phyloP scores from a whole-genome alignment of 2,329 filamentous ascomycete species.

The Colletotrichum zoysiae region DNA sequence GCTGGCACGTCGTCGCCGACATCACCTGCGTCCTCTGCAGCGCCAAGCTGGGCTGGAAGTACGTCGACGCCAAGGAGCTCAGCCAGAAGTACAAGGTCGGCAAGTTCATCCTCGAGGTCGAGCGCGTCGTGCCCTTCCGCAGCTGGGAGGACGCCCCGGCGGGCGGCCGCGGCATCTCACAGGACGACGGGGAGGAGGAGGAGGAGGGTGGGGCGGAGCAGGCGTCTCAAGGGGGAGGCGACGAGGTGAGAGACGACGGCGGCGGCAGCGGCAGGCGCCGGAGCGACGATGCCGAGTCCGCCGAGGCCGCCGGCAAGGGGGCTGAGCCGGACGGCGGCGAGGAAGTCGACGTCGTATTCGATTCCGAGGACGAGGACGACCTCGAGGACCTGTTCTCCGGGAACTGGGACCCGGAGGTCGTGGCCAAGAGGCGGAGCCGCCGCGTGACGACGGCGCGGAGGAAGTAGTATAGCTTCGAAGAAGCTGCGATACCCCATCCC shows the following conservation, averaged over 20 bases:
- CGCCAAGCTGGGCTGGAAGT: slow-evolving; percentile 75
- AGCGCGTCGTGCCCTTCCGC: slow-evolving; percentile 64
- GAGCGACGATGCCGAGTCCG: slow-evolving; percentile 32
- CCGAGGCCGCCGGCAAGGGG: slow-evolving; percentile 8
- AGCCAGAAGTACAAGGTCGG: slow-evolving; percentile 76
- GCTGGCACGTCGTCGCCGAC: slow-evolving; percentile 74
- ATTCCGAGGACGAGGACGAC: slow-evolving; percentile 75
- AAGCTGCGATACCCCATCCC: slow-evolving; percentile 28
- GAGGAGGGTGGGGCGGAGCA: slow-evolving; percentile 25
- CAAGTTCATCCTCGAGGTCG: slow-evolving; percentile 76
- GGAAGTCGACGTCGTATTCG: slow-evolving; percentile 65
- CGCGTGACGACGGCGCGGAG: slow-evolving; percentile 47
- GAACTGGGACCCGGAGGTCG: slow-evolving; percentile 68
- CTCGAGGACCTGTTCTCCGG: slow-evolving; percentile 75
- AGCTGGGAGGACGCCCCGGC: slow-evolving; percentile 64
- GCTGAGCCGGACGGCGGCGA: slow-evolving; percentile 41
- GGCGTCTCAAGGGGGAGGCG: neutral
- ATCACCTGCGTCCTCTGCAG: slow-evolving; percentile 69
- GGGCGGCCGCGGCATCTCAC: slow-evolving; percentile 27
- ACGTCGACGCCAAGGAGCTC: slow-evolving; percentile 71
- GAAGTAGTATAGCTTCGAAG: slow-evolving; percentile 27
- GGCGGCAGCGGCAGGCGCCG: slow-evolving; percentile 15
- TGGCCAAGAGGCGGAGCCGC: slow-evolving; percentile 59
- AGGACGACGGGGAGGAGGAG: slow-evolving; percentile 26
- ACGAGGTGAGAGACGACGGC: slow-evolving; percentile 18